These are phyloP conservation scores for Erucastrum elatum DNA, from an alignment of 345 rosid species.

Conservation along the genomic window DNA sequence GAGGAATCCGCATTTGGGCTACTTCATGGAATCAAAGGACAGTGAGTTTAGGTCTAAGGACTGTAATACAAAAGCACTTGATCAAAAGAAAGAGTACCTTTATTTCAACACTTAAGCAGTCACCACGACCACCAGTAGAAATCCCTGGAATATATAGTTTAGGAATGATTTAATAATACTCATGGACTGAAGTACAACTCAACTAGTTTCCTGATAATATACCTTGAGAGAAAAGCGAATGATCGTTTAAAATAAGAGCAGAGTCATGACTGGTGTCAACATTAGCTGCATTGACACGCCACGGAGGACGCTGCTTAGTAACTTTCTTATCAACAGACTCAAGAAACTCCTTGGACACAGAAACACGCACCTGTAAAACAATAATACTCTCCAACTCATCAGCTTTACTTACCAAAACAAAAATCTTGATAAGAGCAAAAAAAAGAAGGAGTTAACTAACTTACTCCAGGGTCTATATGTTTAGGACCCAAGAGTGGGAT, in stretches of 20 bases:
- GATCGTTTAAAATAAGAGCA: conserved; percentile 76
- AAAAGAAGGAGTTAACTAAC: too few relatives aligned
- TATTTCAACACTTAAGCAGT: conserved; percentile 68
- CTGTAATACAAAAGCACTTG: not conserved
- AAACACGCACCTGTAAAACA: conserved; percentile 50
- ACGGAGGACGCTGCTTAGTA: conserved; percentile 56
- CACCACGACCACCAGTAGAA: conserved; percentile 43
- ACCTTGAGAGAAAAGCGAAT: conserved; percentile 64
- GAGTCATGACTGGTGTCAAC: conserved; percentile 55
- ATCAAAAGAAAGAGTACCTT: conserved; percentile 48
- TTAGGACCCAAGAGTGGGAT: conserved; percentile 71
- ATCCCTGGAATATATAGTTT: conserved; percentile 45
- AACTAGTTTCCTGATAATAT: not conserved
- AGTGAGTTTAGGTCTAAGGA: conserved; percentile 14
- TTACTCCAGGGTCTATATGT: conserved; percentile 78
- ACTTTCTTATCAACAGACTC: conserved; percentile 62
- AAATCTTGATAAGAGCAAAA: too few relatives aligned
- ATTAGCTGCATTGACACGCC: conserved; percentile 72
- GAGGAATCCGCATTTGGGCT: conserved; percentile 99
- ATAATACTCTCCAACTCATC: not conserved
- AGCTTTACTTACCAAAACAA: not conserved
- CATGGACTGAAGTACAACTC: too few relatives aligned
- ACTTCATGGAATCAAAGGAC: conserved; percentile 44
- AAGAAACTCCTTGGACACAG: conserved; percentile 61
- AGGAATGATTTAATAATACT: too few relatives aligned